Conservation (phyloP, 2,329 filamentous ascomycete genomes). For the Colletotrichum magnum region DNA sequence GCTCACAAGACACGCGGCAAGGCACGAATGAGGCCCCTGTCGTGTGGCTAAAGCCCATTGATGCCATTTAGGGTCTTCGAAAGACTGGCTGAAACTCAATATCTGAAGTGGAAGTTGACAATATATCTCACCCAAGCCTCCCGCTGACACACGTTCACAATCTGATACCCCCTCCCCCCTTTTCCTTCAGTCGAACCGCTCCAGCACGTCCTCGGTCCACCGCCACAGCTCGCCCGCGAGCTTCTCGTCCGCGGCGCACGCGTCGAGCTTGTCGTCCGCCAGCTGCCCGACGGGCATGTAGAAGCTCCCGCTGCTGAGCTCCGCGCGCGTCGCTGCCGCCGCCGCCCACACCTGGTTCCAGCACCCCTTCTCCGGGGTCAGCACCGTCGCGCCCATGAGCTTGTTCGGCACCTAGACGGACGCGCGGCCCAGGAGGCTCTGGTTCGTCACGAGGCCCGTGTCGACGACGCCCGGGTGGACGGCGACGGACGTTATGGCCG, state of each 20-base stretch:
- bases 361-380: conserved; percentile 48
- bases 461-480: conserved; percentile 49
- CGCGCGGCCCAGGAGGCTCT: conserved; percentile 45
- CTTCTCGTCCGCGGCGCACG: conserved; percentile 44
- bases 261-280: conserved; percentile 42
- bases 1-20: not conserved
- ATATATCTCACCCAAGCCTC: not conserved
- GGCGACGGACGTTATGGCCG: conserved; percentile 46
- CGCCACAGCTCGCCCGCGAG: conserved; percentile 54
- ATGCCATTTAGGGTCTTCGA: not conserved
- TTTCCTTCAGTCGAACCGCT: conserved; percentile 5
- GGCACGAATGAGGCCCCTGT: not conserved
- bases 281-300: conserved; percentile 48
- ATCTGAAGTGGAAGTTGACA: not conserved
- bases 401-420: conserved; percentile 45
- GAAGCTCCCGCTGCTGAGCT: conserved; percentile 43
- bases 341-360: conserved; percentile 52
- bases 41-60: not conserved
- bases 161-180: not conserved
- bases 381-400: conserved; percentile 37
- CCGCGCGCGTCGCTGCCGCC: conserved; percentile 40
- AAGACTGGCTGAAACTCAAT: too few species aligned
- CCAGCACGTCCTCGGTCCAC: conserved; percentile 51
- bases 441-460: conserved; percentile 46
- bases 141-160: not conserved